Evolutionary conservation across 768 basidiomycete genomes (phyloP), one percentile per base, ranked within the genome.

Genomic region (Amanita pallidorosea): DNA sequence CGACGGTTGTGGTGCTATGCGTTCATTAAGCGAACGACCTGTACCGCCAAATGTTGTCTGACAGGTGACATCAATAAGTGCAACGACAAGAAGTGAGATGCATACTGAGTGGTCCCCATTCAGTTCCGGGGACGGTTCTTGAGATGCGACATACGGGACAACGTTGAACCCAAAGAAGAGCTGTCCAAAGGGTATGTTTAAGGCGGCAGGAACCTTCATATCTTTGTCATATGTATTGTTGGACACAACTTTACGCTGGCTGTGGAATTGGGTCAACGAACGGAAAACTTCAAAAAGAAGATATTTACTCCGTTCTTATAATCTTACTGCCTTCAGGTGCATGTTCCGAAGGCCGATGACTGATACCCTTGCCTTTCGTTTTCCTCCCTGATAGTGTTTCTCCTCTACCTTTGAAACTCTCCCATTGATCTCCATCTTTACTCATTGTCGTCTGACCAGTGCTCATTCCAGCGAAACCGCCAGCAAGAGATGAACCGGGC

Each of bases 81-180:
- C 29, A 23, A 25, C 44, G 44, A 33, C 27, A 18, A 7, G 20
- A 38, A 42, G 13, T 9, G 8, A 52, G 45, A 50, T 27, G 15
- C 36, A 47, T 41, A 52, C 55, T 15, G 53, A 67, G 62, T 63
- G 69, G 58, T 42, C 71, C 47, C 58, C 58, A 17, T 63, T 56
- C 45, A 64, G 54, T 37, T 63, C 65, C 5, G 58, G 67, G 53
- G 60, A 65, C 29, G 13, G 4, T n/a, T 51, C 33, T 40, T 68
- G 61, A 4, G 81, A 76, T 6, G 80, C 79, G 3, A 67, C 71
- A 61, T 88, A 89, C 1, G 85, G 72, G 2, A 79, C 70, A 51
- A 88, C 77, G 53, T 88, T 86, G 70, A 85, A 99, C 8, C 96
- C 96, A 61, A 99, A 98, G 73, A 99, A 99, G 17, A 99, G 73